These are phyloP conservation scores for Salinomyces thailandicus DNA, from an alignment of 2,329 filamentous ascomycete genomes.

Conservation along the genomic window DNA sequence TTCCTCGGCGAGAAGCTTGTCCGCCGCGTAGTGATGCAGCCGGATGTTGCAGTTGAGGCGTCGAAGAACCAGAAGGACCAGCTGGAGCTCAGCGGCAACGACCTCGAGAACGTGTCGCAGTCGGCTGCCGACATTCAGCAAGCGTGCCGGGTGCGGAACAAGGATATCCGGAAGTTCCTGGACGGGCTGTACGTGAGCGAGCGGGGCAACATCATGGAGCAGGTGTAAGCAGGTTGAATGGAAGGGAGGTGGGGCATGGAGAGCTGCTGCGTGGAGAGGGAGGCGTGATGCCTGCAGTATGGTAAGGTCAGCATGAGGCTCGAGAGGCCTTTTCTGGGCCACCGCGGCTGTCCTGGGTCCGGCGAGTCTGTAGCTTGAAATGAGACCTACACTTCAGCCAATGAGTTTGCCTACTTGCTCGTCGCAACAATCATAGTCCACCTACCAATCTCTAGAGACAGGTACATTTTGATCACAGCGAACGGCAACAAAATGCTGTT, in stretches of 20 bases:
- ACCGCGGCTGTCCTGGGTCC: too few relatives aligned
- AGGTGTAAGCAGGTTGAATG: neutral
- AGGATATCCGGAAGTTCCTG: conserved; percentile 99
- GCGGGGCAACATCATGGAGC: conserved; percentile 73
- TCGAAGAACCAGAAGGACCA: conserved; percentile 96
- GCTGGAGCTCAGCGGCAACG: conserved; percentile 87
- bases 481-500: too few relatives aligned
- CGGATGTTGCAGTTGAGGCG: conserved; percentile 80
- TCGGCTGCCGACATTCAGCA: conserved; percentile 98
- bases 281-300: too few relatives aligned
- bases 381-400: conserved; percentile 2
- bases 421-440: too few relatives aligned
- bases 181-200: conserved; percentile 99
- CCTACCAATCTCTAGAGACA: too few relatives aligned
- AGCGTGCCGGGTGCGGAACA: conserved; percentile 98
- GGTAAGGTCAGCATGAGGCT: too few relatives aligned
- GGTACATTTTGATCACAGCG: too few relatives aligned
- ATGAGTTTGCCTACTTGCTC: too few relatives aligned
- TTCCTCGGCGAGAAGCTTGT: conserved; percentile 99
- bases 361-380: conserved; percentile 4
- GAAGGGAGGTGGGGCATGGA: conserved; percentile 1
- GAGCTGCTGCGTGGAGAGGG: neutral
- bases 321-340: too few relatives aligned
- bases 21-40: conserved; percentile 77
- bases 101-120: conserved; percentile 93